phyloP scores from a whole-genome alignment of 139 green algal species.

The Coccomyxa sp. region DNA sequence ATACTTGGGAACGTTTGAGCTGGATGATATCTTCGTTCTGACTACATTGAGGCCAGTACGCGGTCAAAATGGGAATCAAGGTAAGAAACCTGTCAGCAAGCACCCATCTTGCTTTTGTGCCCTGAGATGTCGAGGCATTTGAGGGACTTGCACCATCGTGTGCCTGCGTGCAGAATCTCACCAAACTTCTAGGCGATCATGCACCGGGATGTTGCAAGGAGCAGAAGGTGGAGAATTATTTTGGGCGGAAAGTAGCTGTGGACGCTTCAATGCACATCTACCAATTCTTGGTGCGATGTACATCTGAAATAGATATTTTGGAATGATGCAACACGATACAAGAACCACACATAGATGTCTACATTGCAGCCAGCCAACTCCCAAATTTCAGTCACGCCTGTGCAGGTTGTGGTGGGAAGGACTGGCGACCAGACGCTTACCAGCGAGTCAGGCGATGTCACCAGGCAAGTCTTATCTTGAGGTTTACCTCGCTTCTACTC shows the following conservation, averaged over 20 bases:
- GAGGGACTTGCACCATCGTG: too few species aligned
- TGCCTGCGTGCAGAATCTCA: conserved; percentile 67
- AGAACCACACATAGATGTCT: too few species aligned
- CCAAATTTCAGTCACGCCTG: neutral
- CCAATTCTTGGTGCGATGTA: conserved; percentile 81
- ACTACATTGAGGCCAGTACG: too few species aligned
- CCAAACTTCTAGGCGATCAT: conserved; percentile 90
- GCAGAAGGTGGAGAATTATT: conserved; percentile 94
- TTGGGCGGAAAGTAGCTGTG: conserved; percentile 94
- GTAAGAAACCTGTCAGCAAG: too few species aligned
- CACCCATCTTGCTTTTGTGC: too few species aligned
- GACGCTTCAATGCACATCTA: conserved; percentile 99
- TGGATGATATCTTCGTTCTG: too few species aligned
- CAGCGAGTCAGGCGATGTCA: conserved; percentile 91
- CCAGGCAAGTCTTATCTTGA: conserved; percentile 48
- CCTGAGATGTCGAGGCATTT: too few species aligned
- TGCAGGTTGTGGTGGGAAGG: conserved; percentile 75
- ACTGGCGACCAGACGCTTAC: conserved; percentile 81
- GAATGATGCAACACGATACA: too few species aligned
- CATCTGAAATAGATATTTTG: neutral
- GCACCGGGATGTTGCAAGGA: conserved; percentile 74
- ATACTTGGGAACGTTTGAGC: too few species aligned
- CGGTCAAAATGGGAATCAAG: too few species aligned
- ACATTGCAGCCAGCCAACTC: too few species aligned
- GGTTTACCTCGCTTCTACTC: neutral